Percentiles rank a stretch among this genome's conserved stretches.
phyloP scores from a whole-genome alignment of 306 rosid genomes.

The Medicago arabica region DNA sequence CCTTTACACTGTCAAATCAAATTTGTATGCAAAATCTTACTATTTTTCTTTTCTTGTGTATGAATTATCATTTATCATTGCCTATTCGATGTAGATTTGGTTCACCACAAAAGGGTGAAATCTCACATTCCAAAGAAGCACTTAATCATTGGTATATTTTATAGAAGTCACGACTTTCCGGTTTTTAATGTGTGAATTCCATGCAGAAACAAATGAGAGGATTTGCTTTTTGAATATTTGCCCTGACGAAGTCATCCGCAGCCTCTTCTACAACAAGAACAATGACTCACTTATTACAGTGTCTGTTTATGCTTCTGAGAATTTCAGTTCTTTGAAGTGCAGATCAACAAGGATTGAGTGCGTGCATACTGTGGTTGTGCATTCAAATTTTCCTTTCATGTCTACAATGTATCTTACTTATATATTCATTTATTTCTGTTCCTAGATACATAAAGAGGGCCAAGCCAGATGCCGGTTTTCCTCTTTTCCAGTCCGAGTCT shows the following conservation, averaged over 20 bases:
- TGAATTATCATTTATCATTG: neutral
- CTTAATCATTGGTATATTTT: conserved; percentile 7
- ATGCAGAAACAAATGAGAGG: conserved; percentile 82
- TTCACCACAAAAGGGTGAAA: neutral
- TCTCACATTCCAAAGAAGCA: neutral
- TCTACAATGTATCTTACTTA: conserved; percentile 14
- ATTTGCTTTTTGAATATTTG: conserved; percentile 87
- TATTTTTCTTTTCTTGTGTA: neutral
- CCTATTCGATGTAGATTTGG: neutral
- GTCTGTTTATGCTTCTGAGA: conserved; percentile 94
- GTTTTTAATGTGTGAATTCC: conserved; percentile 16
- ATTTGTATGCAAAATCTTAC: neutral
- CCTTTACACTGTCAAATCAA: neutral
- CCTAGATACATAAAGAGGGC: conserved; percentile 83
- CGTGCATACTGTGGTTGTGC: conserved; percentile 45
- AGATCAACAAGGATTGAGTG: conserved; percentile 92
- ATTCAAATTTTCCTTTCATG: neutral
- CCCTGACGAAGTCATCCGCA: conserved; percentile 89
- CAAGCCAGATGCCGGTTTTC: conserved; percentile 88
- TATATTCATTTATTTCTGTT: conserved; percentile 17
- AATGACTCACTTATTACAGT: conserved; percentile 92
- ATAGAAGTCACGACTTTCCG: neutral
- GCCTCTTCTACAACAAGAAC: conserved; percentile 91
- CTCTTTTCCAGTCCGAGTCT: conserved; percentile 90
- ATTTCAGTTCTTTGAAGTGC: conserved; percentile 92